A percentile compares a stretch with the other conserved stretches of the same genome.
Conservation (phyloP, 163 green algal genomes). For the Chlorella variabilis region DNA sequence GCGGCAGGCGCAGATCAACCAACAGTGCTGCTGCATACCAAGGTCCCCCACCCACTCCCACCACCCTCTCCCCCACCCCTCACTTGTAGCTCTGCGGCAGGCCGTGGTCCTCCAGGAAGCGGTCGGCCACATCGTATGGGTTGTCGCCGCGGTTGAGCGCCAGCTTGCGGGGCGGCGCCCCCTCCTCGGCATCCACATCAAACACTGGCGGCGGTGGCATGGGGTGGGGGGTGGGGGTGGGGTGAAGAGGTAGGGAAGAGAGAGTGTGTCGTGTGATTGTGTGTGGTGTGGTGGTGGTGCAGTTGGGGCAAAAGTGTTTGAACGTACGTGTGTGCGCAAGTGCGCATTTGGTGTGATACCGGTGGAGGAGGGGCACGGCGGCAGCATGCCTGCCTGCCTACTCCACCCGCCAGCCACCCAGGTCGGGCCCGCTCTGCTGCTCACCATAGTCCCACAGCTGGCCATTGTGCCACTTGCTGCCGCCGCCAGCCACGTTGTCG, state of each 20-base stretch:
- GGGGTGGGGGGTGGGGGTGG: too few species aligned
- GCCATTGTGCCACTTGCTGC: slow-evolving; percentile 50
- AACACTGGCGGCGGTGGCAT: slow-evolving; percentile 77
- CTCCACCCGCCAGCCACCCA: too few species aligned
- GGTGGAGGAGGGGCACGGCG: too few species aligned
- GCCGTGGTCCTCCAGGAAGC: slow-evolving; percentile 84
- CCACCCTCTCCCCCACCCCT: too few species aligned
- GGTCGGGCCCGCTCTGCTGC: not conserved
- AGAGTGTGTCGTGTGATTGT: not conserved
- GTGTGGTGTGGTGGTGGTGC: not conserved
- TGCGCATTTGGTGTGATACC: too few species aligned
- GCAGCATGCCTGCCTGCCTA: too few species aligned
- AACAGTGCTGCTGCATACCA: too few species aligned
- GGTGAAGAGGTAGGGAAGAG: not conserved
- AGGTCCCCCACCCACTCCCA: too few species aligned
- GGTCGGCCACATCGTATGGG: slow-evolving; percentile 89
- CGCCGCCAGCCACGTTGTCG: slow-evolving; percentile 45
- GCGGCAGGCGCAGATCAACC: too few species aligned
- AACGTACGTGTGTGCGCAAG: too few species aligned
- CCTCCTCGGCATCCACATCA: slow-evolving; percentile 93
- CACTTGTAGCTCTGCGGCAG: slow-evolving; percentile 77
- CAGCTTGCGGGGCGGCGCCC: slow-evolving; percentile 81
- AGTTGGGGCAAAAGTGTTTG: too few species aligned
- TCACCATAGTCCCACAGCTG: slow-evolving; percentile 36
- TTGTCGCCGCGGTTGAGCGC: slow-evolving; percentile 87